Evolutionary conservation across 2,329 filamentous ascomycete species (phyloP), one percentile per base, ranked within the genome.

Genomic region (Alternaria viburni): DNA sequence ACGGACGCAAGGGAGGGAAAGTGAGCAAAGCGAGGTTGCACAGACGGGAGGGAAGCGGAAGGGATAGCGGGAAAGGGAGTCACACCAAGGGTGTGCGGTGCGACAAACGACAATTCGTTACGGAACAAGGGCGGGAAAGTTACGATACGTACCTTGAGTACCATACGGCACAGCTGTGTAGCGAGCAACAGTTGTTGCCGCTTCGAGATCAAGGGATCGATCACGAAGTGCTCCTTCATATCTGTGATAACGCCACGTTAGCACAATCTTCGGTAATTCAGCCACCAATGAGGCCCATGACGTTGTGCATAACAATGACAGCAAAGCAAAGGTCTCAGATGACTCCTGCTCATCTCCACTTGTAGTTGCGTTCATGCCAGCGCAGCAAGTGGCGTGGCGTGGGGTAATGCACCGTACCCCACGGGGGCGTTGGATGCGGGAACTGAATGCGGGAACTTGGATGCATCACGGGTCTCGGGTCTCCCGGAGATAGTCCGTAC

Each of bases 181-280:
- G 96, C 96, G 69, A 99, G 88, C 84, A 97, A 89, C 65, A 99
- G 87, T 83, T 99, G 96, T 84, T 97, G 94, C 83, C 93, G 92
- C 88, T 99, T 99, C 74, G 96, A 96, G 79, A 99, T 99, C 77
- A 99, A 85, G 57, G 96, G 96, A 79, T 99, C 96, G 79, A 99
- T 98, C 70, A 97, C 96, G 81, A 99, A 99, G 70, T 96, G 92
- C 73, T 97, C 90, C 84, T 91, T 94, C 96, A 99, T 99, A 83
- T 98, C 90, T 89, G 77, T 52, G 61, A 61, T 54, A 61, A 54
- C 57, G 62, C 67, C 57, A 65, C 51, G 65, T 78, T 73, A 78
- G 75, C 69, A 72, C 54, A 49, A 66, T 59, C 59, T 67, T 52
- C 43, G 59, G 58, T 61, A 61, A 19, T 15, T 47, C 32, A 56